Evolutionary conservation across 352 stramenopile species (phyloP), one percentile per base, ranked within the genome.

Genomic region (Pythium rishiriense): DNA sequence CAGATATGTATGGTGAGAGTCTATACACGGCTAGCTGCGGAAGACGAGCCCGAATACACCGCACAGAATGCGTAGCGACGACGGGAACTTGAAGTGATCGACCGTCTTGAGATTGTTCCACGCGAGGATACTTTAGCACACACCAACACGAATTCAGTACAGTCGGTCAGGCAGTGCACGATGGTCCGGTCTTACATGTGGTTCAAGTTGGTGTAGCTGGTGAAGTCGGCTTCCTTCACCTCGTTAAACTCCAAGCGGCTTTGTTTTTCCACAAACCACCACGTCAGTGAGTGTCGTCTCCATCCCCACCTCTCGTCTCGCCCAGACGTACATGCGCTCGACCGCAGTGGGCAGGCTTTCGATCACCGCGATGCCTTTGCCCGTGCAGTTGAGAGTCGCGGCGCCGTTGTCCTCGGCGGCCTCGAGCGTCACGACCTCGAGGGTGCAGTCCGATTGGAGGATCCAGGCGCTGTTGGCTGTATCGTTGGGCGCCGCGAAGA

Each of bases 361-460:
- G 35, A 68, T n/a, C 24, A 19, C 25, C 19, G 17, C 35, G 35
- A 68, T 64, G 21, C 22, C 24, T 24, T 12, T 53, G 25, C 41
- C 59, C 1, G 59, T 55, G 17, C 42, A 62, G 9, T 52, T 33
- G 29, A 54, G 43, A 33, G 31, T 46, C 9, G 7, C 19, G n/a
- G 17, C 31, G 28, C 22, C 19, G 39, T 60, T 39, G 45, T 52
- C 25, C 19, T 25, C 26, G 4, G n/a, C 10, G 14, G 41, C 21
- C 33, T 12, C 39, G n/a, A 59, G 25, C 0, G 47, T 9, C n/a
- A 64, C 17, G 8, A 48, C 21, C 2, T 62, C 52, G 14, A 60
- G 24, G 3, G 31, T 53, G 58, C 69, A 76, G 41, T 76, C 60
- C 11, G 65, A 31, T 11, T 37, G n/a, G 3, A 76, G 47, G 22